Evolutionary conservation across 768 basidiomycete species (phyloP).

Genomic region (Goffeauzyma gilvescens): DNA sequence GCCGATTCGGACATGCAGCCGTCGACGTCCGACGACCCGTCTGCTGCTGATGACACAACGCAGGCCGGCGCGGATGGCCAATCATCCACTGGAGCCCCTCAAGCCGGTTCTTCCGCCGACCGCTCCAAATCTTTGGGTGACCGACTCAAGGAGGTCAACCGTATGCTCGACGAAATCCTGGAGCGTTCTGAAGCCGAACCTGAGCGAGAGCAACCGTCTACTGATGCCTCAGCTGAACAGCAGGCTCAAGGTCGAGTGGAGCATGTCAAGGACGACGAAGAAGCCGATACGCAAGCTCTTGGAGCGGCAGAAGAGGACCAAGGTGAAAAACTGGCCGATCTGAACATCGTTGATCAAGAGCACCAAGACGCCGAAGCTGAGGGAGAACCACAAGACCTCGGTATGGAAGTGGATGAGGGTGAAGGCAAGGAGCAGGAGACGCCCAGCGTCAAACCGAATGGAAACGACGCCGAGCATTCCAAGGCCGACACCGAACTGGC

Average conservation of each 20-base stretch:
- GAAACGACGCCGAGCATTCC: constrained; percentile 3
- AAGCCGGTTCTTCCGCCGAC: too few species aligned
- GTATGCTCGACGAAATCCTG: constrained; percentile 62
- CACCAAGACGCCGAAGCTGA: too few species aligned
- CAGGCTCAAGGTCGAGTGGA: constrained; percentile 39
- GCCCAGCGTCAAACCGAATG: constrained; percentile 6
- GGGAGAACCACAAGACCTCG: constrained; percentile 13
- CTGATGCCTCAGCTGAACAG: constrained; percentile 8
- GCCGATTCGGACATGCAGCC: too few species aligned
- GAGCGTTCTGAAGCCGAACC: constrained; percentile 32
- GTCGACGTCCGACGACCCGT: background rate
- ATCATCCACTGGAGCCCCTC: background rate
- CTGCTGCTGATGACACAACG: background rate
- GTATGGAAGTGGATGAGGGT: constrained; percentile 17
- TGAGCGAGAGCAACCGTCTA: constrained; percentile 32
- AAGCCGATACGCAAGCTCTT: constrained; percentile 57
- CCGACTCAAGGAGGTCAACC: constrained; percentile 56
- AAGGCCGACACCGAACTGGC: constrained; percentile 12
- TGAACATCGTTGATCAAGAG: constrained; percentile 56
- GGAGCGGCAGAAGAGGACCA: constrained; percentile 73
- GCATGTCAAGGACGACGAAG: constrained; percentile 44
- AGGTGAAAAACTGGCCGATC: constrained; percentile 57
- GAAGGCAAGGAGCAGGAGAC: constrained; percentile 9
- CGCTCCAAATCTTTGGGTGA: constrained; percentile 78
- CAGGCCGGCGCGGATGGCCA: background rate